Conservation (phyloP, 176 grass and related monocot genomes). For the Musa schizocarpa region DNA sequence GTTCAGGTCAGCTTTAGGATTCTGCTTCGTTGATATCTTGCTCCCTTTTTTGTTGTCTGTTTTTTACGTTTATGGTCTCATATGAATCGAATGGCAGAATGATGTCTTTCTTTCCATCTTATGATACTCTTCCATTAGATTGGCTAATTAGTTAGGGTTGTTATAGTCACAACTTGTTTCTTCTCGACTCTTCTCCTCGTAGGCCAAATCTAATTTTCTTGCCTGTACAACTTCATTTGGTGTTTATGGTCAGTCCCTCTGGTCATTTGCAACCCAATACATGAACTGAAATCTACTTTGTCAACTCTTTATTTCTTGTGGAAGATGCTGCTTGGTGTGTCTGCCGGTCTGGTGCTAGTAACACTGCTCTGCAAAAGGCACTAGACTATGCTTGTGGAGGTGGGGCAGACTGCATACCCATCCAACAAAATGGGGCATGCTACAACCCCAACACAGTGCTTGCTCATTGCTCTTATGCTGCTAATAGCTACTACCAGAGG, state of each 20-base stretch:
- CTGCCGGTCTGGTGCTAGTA: slow-evolving; percentile 4
- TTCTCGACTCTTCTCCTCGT: no score
- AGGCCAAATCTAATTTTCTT: no score
- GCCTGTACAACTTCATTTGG: no score
- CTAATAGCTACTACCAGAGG: slow-evolving; percentile 18
- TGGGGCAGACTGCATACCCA: slow-evolving; percentile 10
- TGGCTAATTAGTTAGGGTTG: no score
- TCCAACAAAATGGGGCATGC: slow-evolving; percentile 2
- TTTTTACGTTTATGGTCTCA: no score
- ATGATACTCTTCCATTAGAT: no score
- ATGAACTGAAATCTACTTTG: background rate
- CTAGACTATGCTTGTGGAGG: slow-evolving; percentile 17
- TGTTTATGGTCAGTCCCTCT: no score
- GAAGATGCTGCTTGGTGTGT: slow-evolving; percentile 15
- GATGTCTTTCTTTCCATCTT: no score
- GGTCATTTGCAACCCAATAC: no score
- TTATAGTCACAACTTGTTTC: no score
- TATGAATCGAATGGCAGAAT: no score
- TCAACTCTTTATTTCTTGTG: background rate
- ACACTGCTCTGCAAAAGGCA: slow-evolving; percentile 1
- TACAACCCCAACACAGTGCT: slow-evolving; percentile 9
- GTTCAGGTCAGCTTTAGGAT: background rate
- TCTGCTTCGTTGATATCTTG: background rate
- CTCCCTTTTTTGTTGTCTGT: background rate
- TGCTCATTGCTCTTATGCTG: slow-evolving; percentile 13